Base-by-base conservation (phyloP, 768 basidiomycete species). In the Suillus subalutaceus region DNA sequence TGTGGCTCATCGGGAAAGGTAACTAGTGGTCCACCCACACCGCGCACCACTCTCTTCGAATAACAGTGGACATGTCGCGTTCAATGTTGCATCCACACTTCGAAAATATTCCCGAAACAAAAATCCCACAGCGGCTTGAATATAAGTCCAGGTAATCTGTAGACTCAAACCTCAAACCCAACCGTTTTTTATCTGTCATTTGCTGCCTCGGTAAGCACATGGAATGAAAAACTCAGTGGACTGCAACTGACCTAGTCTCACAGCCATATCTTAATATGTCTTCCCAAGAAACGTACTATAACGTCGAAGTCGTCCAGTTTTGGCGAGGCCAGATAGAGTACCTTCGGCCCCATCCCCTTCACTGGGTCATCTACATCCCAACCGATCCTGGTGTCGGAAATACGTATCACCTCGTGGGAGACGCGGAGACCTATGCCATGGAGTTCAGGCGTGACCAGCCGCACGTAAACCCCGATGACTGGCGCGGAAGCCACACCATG, bases 311-410 rank as follows among this genome's bases (percentile, higher is more conserved):
- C 55, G 65, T 62, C 59, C 77, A 78, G 44, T 78, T 77, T 63
- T 78, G 72, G 72, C 77, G 67, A 37, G 64, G 40, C 38, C 65
- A 59, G 52, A 65, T 70, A 67, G 67, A 71, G 68, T 65, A 38
- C 13, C 66, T 68, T 1, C 66, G 63, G 0, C 68, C 70, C 23
- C 37, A 38, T 12, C 71, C 9, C 67, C 69, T 73, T 3, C 75
- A 76, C 63, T 77, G 75, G 75, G 74, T 73, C 41, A 69, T 77
- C 64, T 75, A 75, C n/a, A 43, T 78, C n/a, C 73, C 70, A 69
- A 68, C 72, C 12, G 46, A 63, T 0, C 65, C 71, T 12, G 26
- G 26, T 15, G 63, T 57, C 0, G 77, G 75, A 38, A 69, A 75
- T 60, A 69, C 70, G 65, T 77, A 77, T 63, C 72, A 77, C 58